Percentiles rank a stretch among this genome's conserved stretches.
Conservation (phyloP, 1,284 basidiomycete genomes). For the Moniliophthora roreri region DNA sequence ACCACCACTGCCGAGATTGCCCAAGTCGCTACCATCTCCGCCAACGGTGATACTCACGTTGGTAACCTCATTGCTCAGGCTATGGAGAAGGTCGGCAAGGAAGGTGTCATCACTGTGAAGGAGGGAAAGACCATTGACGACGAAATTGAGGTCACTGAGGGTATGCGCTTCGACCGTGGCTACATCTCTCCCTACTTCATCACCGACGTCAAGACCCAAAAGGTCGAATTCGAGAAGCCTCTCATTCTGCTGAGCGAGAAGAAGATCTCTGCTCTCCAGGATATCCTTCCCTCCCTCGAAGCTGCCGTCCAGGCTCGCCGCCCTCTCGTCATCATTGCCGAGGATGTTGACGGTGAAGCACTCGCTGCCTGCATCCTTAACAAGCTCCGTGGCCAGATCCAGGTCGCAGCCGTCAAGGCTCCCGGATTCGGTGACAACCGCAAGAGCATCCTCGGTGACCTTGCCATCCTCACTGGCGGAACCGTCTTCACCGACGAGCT, state of each 20-base stretch:
- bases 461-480: constrained; percentile 96
- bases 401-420: constrained; percentile 93
- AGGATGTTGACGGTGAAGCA: constrained; percentile 97
- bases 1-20: constrained; percentile 98
- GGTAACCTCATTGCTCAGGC: constrained; percentile 98
- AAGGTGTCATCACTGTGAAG: constrained; percentile 99
- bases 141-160: constrained; percentile 99
- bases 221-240: constrained; percentile 97
- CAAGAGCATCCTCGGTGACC: constrained; percentile 95
- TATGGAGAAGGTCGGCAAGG: constrained; percentile 99
- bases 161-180: constrained; percentile 99
- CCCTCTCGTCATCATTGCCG: constrained; percentile 94
- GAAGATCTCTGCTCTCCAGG: constrained; percentile 95
- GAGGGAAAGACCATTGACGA: constrained; percentile 98
- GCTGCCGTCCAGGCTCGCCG: constrained; percentile 89
- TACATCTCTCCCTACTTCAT: constrained; percentile 99
- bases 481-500: constrained; percentile 98
- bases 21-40: constrained; percentile 97
- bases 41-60: constrained; percentile 94
- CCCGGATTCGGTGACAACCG: constrained; percentile 99
- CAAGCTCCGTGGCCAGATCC: constrained; percentile 97
- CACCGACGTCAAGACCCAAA: constrained; percentile 97
- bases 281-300: constrained; percentile 95
- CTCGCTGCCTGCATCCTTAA: constrained; percentile 97
- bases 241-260: constrained; percentile 93